Base-by-base conservation (phyloP, 1,139 yeast species). In the Chernovozyma sophiae-reginae region DNA sequence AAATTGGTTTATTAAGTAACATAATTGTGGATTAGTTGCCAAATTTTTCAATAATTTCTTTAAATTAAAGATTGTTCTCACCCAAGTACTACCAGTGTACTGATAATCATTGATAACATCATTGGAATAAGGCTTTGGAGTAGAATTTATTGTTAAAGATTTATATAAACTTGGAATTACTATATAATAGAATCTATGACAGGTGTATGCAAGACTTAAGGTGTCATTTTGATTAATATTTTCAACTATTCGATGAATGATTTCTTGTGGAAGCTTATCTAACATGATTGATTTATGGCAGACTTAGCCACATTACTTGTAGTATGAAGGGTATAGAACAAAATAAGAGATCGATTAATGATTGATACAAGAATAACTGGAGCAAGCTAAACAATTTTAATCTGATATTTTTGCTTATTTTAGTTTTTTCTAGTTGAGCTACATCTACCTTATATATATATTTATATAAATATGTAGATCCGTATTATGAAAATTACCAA, bases 131-230 rank as follows among this genome's bases (percentile, higher is more conserved):
- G 13, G 31, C 25, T 44, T 41, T 18, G 46, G 54, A 25, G 48
- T 38, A 1, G 58, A 40, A 31, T 58, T 60, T 3, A 60, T 44
- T 16, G 46, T 47, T 5, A 60, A 48, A 3, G 52, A 47, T 7
- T 47, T 40, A 34, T 51, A 56, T 20, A 60, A 37, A 26, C 50
- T 41, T 5, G 61, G 57, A 6, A 40, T 36, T 10, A 50, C 37
- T 15, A 53, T 25, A 4, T 30, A 26, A 33, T 49, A 36, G 18
- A 53, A 43, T 15, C 37, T 38, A 26, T 44, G 46, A 39, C 44
- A 51, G 3, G 56, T 51, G 11, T 33, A 34, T 13, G 49, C 47
- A 24, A 59, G 34, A 19, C 43, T 44, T 2, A 58, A 37, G 13
- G 54, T 38, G 16, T 55, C 56, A 22, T 42, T 30, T 37, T 54